phyloP scores from a whole-genome alignment of 2,329 filamentous ascomycete genomes.

The Sarocladium strictum region DNA sequence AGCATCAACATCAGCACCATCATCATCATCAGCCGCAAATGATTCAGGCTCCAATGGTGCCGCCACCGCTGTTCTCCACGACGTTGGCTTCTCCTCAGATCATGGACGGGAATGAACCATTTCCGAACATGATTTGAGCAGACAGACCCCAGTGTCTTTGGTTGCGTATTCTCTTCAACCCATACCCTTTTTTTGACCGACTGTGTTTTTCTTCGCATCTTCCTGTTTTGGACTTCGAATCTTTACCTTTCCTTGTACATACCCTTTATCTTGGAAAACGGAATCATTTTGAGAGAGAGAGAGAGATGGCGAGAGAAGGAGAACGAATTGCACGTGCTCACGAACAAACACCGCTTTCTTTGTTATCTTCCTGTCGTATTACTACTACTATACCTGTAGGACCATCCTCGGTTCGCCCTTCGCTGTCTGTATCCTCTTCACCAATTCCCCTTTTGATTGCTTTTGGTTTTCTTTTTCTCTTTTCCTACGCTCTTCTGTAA shows the following conservation, averaged over 20 bases:
- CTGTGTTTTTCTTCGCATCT: neutral
- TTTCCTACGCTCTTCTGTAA: neutral
- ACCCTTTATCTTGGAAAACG: neutral
- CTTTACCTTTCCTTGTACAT: conserved; percentile 9
- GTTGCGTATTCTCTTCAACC: neutral
- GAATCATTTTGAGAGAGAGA: neutral
- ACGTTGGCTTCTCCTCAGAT: conserved; percentile 5
- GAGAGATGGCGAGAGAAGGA: neutral
- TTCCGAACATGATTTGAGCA: conserved; percentile 11
- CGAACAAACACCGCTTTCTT: neutral
- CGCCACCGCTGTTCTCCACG: conserved; percentile 10
- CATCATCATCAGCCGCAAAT: too few species aligned
- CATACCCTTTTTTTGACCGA: neutral
- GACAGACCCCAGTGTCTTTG: neutral
- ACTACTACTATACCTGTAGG: neutral
- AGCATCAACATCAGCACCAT: neutral
- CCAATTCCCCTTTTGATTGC: neutral
- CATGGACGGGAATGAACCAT: conserved; percentile 6
- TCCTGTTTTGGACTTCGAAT: neutral
- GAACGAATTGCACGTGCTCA: conserved; percentile 6
- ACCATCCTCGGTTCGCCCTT: neutral
- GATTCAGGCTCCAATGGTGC: conserved; percentile 5
- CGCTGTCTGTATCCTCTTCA: neutral
- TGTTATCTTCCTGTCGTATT: neutral
- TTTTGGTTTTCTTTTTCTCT: neutral